Evolutionary conservation across 164 flowering plant genomes (phyloP).

Genomic region (Litsea cubeba): DNA sequence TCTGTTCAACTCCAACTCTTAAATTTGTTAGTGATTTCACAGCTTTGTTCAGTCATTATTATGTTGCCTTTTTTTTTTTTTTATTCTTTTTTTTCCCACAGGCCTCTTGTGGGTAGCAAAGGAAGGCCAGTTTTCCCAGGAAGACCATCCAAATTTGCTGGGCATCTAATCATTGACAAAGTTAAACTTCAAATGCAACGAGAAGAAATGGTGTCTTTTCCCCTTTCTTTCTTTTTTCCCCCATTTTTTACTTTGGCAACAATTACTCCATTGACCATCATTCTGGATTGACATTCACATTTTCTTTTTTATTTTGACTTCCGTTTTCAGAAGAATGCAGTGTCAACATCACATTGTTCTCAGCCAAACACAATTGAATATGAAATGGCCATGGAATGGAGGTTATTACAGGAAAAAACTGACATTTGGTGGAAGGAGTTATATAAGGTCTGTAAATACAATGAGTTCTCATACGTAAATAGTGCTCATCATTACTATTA

Average conservation of each 20-base stretch:
- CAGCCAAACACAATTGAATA: conserved; percentile 51
- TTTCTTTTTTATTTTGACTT: conserved; percentile 7
- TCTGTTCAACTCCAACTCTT: no score
- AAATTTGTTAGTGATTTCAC: not conserved
- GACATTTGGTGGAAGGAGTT: conserved; percentile 42
- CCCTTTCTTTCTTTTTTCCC: not conserved
- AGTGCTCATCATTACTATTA: not conserved
- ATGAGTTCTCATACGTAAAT: not conserved
- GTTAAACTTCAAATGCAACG: conserved; percentile 34
- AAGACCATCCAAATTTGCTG: conserved; percentile 34
- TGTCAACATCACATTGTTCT: conserved; percentile 52
- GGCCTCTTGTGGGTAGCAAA: conserved; percentile 50
- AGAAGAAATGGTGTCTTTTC: conserved; percentile 39
- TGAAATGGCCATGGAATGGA: conserved; percentile 53
- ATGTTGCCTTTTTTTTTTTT: not conserved
- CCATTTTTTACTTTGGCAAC: not conserved
- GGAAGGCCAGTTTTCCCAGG: conserved; percentile 26
- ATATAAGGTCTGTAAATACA: conserved; percentile 34
- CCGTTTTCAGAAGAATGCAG: conserved; percentile 38
- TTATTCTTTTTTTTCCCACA: conserved; percentile 20
- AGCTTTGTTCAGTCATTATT: not conserved
- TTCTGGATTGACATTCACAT: conserved; percentile 75
- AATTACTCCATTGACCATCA: conserved; percentile 61
- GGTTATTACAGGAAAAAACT: conserved; percentile 31
- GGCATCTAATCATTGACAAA: conserved; percentile 59